Evolutionary conservation across 306 rosid genomes (phyloP).

Genomic region (Quercus engelmannii): DNA sequence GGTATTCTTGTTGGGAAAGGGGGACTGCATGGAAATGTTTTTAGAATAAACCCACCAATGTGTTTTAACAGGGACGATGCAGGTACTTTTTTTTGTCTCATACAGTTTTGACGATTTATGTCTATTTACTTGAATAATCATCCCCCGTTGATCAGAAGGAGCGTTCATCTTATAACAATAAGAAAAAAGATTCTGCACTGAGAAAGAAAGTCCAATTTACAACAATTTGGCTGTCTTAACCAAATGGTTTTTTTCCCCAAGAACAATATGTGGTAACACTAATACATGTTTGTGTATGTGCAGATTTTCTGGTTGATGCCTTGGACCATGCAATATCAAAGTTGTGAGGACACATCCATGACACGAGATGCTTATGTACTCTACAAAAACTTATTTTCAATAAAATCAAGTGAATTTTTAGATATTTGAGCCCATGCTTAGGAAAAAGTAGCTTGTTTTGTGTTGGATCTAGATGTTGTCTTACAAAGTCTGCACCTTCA

Average conservation of each 20-base stretch:
- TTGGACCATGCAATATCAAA: conserved; percentile 69
- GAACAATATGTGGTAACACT: background rate
- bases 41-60: conserved; percentile 91
- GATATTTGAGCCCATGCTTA: background rate
- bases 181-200: background rate
- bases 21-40: conserved; percentile 83
- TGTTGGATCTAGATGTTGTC: too few species aligned
- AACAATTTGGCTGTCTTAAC: background rate
- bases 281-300: conserved; percentile 12
- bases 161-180: background rate
- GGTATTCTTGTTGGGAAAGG: conserved; percentile 88
- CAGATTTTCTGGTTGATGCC: conserved; percentile 95
- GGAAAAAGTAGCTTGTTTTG: too few species aligned
- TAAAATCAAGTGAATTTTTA: background rate
- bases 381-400: background rate
- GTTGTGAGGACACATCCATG: conserved; percentile 36
- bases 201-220: background rate
- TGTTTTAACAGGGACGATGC: conserved; percentile 89
- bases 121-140: background rate
- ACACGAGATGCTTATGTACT: too few species aligned
- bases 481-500: too few species aligned
- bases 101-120: background rate
- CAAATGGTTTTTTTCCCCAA: background rate
- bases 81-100: conserved; percentile 33
- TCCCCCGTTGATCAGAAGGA: background rate